Base-by-base conservation (phyloP, 2,329 filamentous ascomycete genomes). In the Curvularia spicifera region DNA sequence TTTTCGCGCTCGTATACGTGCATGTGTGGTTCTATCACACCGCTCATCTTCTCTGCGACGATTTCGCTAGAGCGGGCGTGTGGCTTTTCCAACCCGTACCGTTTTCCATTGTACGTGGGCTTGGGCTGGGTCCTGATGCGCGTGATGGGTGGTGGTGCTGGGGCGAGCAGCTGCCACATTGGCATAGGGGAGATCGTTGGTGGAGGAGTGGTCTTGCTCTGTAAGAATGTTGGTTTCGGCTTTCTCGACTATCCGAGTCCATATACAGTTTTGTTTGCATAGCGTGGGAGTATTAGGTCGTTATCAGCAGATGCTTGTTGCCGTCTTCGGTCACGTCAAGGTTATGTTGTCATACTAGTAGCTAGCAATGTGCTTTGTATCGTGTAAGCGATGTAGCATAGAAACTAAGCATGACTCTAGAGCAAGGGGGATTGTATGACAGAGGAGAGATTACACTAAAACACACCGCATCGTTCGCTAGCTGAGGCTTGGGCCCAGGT, bases 11-110 rank as follows among this genome's bases (percentile, higher is more conserved):
- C 0, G 22, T 81, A 0, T 89, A 88, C 64, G 83, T 87, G 0
- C 62, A 87, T 5, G 66, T 73, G 0, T 97, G 91, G 91, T 78
- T 96, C 59, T 85, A 87, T 53, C 73, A 80, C 15, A 94, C 91
- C 0, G 84, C 84, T 0, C 81, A 81, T 40, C 74, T 87, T 35
- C 81, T 97, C n/a, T 80, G 87, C 10, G 87, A 96, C 71, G 93
- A 97, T 69, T 87, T 96, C 72, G 84, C 88, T 0, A 81, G 83
- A 10, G 84, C 87, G 0, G 92, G 91, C 0, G 70, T 96, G 0
- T 97, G 91, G 90, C 76, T 96, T 13, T 87, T 87, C 60, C 92
- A 97, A 75, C 91, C 92, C 0, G 78, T 96, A n/a, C 91, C 93
- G 0, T 64, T 94, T 8, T 96, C 91, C 53, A 71, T 84, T 0